Evolutionary conservation across 2,329 filamentous ascomycete species (phyloP), one percentile per base, ranked within the genome.

Genomic region (Neonectria ditissima): DNA sequence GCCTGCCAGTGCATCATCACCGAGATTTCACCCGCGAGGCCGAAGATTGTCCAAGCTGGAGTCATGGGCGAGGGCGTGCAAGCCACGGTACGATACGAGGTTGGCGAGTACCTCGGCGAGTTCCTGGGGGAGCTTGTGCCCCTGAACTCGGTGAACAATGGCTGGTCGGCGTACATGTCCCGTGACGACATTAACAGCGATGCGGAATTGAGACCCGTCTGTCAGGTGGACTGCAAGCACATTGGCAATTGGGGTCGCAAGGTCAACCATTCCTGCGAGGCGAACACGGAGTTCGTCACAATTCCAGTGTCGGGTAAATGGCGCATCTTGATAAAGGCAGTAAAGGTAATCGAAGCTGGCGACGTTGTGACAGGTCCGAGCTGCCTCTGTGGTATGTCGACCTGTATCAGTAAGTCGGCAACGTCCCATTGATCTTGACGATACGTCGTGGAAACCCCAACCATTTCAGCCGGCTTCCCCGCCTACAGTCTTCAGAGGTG

Each of bases 221-320:
- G 37, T 41, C 16, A 18, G 4, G n/a, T 41, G 10, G n/a, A 41
- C 37, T 20, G 37, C 8, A 18, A 41, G 37, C 6, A 44, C 41
- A 16, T 37, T 16, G 41, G 41, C 8, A 62, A 62, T 41, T 65
- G 62, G 62, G 20, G 34, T 10, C 22, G 62, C 4, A 65, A 62
- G 44, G 30, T 58, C 16, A 65, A 62, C 34, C 62, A 65, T 11
- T 61, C 62, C 8, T 65, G 58, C 26, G 20, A 61, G 2, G 9
- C 34, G 2, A 54, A 61, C 10, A 34, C 47, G 5, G 1, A 13
- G 11, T 51, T 65, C 11, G 3, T 20, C 2, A 45, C 53, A 2
- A 30, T 37, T 32, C 26, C 20, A 16, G 22, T 65, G 2, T 65
- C 62, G 9, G 58, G 59, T 4, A 28, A 32, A 14, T 65, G 58